Conservation (phyloP, 2,329 filamentous ascomycete species). For the Sclerotiophoma versabilis region DNA sequence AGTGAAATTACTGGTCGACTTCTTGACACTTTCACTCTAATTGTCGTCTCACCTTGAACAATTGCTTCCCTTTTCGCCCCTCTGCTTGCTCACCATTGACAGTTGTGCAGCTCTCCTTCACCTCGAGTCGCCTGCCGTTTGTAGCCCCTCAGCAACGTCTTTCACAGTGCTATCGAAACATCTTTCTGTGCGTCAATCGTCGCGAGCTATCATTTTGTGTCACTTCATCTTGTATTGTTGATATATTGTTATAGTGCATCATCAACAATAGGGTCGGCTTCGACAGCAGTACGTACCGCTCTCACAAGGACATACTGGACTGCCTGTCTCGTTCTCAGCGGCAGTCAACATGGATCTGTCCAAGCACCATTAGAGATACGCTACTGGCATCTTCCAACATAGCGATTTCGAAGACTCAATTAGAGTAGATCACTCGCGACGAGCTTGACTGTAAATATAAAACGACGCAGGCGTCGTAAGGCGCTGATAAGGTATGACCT, state of each 20-base stretch:
- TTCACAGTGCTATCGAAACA: not conserved
- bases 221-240: not conserved
- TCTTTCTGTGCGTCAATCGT: not conserved
- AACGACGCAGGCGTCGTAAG: no score
- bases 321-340: constrained; percentile 25
- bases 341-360: constrained; percentile 18
- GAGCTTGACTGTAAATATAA: not conserved
- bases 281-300: not conserved
- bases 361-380: constrained; percentile 6
- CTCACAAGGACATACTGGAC: constrained; percentile 16
- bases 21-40: no score
- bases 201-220: not conserved
- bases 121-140: not conserved
- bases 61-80: not conserved
- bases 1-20: no score
- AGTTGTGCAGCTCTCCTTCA: not conserved
- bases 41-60: not conserved
- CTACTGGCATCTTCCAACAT: not conserved
- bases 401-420: not conserved
- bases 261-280: not conserved
- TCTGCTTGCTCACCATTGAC: not conserved
- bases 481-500: no score
- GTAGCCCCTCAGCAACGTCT: not conserved
- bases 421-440: not conserved
- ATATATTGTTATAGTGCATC: not conserved